Conservation (phyloP, 2,329 filamentous ascomycete species). For the Colletotrichum agaves region DNA sequence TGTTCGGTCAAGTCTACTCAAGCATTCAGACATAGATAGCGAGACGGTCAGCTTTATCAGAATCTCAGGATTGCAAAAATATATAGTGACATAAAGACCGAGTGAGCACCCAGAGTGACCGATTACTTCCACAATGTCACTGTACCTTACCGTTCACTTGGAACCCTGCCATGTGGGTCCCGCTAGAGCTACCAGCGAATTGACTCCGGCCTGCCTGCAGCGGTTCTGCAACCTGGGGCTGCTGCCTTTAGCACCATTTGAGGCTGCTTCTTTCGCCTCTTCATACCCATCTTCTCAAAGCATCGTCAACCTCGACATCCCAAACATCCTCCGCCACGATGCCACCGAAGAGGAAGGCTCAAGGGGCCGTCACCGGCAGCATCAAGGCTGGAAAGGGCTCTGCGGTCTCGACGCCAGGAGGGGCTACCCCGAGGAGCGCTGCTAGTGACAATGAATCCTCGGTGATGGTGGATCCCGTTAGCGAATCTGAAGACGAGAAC, state of each 20-base stretch:
- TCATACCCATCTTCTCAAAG: not conserved
- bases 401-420: conserved; percentile 68
- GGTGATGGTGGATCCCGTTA: conserved; percentile 38
- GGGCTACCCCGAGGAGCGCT: conserved; percentile 68
- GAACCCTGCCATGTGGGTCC: conserved; percentile 6
- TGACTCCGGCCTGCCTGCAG: not conserved
- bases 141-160: not conserved
- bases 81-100: too few relatives aligned
- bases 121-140: not conserved
- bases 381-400: conserved; percentile 68
- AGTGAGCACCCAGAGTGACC: not conserved
- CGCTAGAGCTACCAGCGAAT: conserved; percentile 17
- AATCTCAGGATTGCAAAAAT: too few relatives aligned
- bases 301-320: not conserved
- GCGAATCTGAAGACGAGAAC: conserved; percentile 61
- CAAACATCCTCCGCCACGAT: conserved; percentile 53
- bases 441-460: conserved; percentile 63
- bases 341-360: conserved; percentile 78
- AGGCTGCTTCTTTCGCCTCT: conserved; percentile 27
- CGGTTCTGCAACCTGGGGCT: not conserved
- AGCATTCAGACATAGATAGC: too few relatives aligned
- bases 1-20: too few relatives aligned
- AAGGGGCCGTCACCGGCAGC: conserved; percentile 56
- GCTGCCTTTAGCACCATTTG: conserved; percentile 7
- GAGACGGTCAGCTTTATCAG: too few relatives aligned